Conservation (phyloP, 352 stramenopile genomes). For the Phytopythium mirpurense region DNA sequence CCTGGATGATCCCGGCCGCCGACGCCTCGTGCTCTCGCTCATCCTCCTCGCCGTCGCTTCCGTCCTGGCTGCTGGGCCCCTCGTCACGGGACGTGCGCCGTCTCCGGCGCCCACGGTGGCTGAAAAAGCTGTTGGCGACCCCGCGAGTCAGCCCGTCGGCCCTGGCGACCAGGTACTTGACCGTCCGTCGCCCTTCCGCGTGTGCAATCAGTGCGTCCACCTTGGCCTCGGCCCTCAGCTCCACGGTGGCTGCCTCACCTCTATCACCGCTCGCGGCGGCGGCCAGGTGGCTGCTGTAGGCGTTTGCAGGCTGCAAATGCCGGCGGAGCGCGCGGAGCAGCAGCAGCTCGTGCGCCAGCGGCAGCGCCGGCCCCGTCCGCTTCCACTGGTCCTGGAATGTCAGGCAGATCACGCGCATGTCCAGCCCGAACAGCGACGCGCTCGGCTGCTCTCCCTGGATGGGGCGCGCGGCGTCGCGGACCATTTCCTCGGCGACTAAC, state of each 20-base stretch:
- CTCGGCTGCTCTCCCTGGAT: conserved; percentile 21
- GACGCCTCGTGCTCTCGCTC: conserved; percentile 1
- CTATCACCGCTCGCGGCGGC: not conserved
- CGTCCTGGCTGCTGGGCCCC: not conserved
- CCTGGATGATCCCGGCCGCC: conserved; percentile 12
- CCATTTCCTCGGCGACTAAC: conserved; percentile 28
- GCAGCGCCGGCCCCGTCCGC: conserved; percentile 18
- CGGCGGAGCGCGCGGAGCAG: conserved; percentile 38
- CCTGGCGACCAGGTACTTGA: conserved; percentile 46
- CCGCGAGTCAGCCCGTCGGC: conserved; percentile 17
- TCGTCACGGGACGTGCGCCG: too few species aligned
- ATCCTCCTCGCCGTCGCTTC: conserved; percentile 3
- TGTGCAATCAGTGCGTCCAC: conserved; percentile 18
- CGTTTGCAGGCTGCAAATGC: conserved; percentile 25
- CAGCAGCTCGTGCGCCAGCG: conserved; percentile 38
- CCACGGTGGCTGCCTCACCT: not conserved
- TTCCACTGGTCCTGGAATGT: conserved; percentile 48
- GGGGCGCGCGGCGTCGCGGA: conserved; percentile 23
- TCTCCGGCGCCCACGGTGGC: conserved; percentile 8
- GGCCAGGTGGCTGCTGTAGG: not conserved
- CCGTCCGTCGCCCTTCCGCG: conserved; percentile 37
- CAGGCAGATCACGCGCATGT: conserved; percentile 42
- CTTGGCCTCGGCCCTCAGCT: not conserved
- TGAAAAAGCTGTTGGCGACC: conserved; percentile 25
- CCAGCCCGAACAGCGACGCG: conserved; percentile 45